Conservation (phyloP, 192 early-diverging fungal species). For the Coemansia sp. region DNA sequence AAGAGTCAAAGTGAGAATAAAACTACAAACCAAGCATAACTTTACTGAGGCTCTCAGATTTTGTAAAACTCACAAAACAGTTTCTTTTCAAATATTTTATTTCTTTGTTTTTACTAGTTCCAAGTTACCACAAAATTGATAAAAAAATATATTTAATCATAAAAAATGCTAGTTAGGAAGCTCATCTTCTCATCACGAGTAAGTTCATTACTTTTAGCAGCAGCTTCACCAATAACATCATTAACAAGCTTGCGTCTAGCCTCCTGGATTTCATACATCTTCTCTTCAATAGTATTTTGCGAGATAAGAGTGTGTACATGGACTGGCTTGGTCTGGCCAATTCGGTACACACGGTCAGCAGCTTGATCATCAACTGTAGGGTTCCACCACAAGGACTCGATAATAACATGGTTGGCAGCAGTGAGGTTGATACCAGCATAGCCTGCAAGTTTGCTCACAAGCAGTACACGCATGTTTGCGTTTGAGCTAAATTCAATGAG, state of each 20-base stretch:
- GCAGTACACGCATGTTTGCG: conserved; percentile 41
- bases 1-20: no score
- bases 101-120: no score
- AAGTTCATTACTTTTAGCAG: not conserved
- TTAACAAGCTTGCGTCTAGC: conserved; percentile 18
- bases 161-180: not conserved
- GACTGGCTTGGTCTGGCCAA: conserved; percentile 90
- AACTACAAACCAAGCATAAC: no score
- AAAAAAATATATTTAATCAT: no score
- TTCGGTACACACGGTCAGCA: conserved; percentile 89
- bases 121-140: no score
- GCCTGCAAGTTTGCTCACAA: conserved; percentile 71
- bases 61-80: no score
- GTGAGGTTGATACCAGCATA: conserved; percentile 72
- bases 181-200: not conserved
- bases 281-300: conserved; percentile 88
- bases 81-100: no score
- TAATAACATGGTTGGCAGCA: conserved; percentile 67
- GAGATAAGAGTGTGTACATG: conserved; percentile 91
- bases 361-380: conserved; percentile 91
- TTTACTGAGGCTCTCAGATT: no score
- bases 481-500: conserved; percentile 48
- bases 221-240: conserved; percentile 9
- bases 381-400: conserved; percentile 87
- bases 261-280: conserved; percentile 24